These are phyloP conservation scores for Azolla pinnata DNA, from an alignment of 75 land plant genomes.

Conservation along the genomic window DNA sequence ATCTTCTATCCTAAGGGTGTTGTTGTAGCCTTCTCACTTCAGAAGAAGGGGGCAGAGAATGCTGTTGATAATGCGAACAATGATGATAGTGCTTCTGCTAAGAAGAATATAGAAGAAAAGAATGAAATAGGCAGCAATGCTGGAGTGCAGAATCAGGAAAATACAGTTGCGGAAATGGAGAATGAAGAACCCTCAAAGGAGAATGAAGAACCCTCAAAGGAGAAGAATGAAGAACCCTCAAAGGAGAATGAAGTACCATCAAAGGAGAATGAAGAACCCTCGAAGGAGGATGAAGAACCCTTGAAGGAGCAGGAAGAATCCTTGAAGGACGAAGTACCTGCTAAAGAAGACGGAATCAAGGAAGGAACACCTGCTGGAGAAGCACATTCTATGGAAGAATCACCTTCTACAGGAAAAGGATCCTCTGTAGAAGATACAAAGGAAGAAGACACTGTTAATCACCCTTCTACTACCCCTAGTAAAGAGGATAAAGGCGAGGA, in stretches of 20 bases:
- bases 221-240: slow-evolving; percentile 8
- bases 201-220: too few relatives aligned
- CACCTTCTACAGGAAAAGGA: too few relatives aligned
- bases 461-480: not conserved
- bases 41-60: slow-evolving; percentile 21
- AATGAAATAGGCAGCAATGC: too few relatives aligned
- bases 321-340: too few relatives aligned
- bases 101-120: too few relatives aligned
- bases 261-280: slow-evolving; percentile 8
- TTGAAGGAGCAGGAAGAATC: slow-evolving; percentile 4
- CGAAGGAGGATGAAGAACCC: slow-evolving; percentile 6
- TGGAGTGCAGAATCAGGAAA: too few relatives aligned
- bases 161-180: too few relatives aligned
- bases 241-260: slow-evolving; percentile 9
- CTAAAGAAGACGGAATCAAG: not conserved
- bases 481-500: not conserved
- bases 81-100: too few relatives aligned
- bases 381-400: too few relatives aligned
- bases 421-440: not conserved
- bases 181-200: too few relatives aligned
- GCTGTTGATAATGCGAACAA: too few relatives aligned
- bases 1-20: slow-evolving; percentile 58
- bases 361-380: too few relatives aligned
- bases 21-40: slow-evolving; percentile 57
- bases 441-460: slow-evolving; percentile 16